A percentile compares a stretch with the other conserved stretches of the same genome.
Conservation (phyloP, 78 protist genomes). For the Dictyostelium discoideum region dicty_2.7 NC_007090.3:1494001-1494500, state of each 20-base stretch:
- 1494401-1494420: neutral
- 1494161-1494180: neutral
- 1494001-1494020: neutral
- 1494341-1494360: slow-evolving; percentile 50
- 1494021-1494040: slow-evolving; percentile 67
- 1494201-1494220: neutral
- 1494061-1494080: slow-evolving; percentile 82
- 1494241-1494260: neutral
- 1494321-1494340: slow-evolving; percentile 34
- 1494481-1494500: neutral
- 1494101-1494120: slow-evolving; percentile 71
- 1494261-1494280: slow-evolving; percentile 23
- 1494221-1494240: no score
- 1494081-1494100: slow-evolving; percentile 54
- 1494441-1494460: no score
- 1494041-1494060: slow-evolving; percentile 79
- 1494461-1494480: no score
- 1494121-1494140: neutral
- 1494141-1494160: neutral
- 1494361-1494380: slow-evolving; percentile 27
- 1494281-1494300: slow-evolving; percentile 53
- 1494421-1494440: neutral
- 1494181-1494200: neutral
- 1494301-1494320: slow-evolving; percentile 39
- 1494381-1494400: slow-evolving; percentile 27